These are phyloP conservation scores for Mycogone perniciosa DNA, from an alignment of 2,329 filamentous ascomycete genomes.

Conservation along the genomic window DNA sequence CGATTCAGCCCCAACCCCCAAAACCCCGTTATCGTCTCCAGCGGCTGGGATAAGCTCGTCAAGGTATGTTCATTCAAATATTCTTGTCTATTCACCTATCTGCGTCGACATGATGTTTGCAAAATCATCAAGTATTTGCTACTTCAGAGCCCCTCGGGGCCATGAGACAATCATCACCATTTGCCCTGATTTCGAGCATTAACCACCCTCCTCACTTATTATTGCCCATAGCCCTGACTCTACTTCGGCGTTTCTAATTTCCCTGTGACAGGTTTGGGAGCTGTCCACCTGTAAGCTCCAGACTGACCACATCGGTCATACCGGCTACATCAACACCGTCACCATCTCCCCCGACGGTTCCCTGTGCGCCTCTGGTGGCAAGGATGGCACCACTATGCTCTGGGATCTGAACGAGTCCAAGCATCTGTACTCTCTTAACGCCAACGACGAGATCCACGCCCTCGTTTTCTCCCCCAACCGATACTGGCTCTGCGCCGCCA, in stretches of 20 bases:
- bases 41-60: constrained; percentile 99
- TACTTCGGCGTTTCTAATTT: constrained; percentile 8
- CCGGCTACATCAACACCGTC: constrained; percentile 99
- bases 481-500: constrained; percentile 99
- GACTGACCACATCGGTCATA: constrained; percentile 99
- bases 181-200: constrained; percentile 62
- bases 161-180: constrained; percentile 97
- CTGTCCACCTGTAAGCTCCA: constrained; percentile 98
- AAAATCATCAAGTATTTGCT: constrained; percentile 95
- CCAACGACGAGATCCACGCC: constrained; percentile 99
- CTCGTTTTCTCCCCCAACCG: constrained; percentile 99
- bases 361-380: constrained; percentile 96
- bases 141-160: constrained; percentile 94
- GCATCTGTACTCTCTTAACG: constrained; percentile 99
- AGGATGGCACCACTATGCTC: constrained; percentile 99
- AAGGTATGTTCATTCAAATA: constrained; percentile 65
- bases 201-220: constrained; percentile 5
- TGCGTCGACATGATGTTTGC: constrained; percentile 74
- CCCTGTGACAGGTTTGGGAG: constrained; percentile 78
- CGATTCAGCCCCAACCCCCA: constrained; percentile 99
- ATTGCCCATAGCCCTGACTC: neutral
- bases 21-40: constrained; percentile 98
- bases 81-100: constrained; percentile 3
- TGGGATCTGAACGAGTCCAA: constrained; percentile 99
- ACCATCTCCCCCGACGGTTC: constrained; percentile 99